phyloP scores from a whole-genome alignment of 371 early-diverging fungal genomes.

The Mucor saturninus region DNA sequence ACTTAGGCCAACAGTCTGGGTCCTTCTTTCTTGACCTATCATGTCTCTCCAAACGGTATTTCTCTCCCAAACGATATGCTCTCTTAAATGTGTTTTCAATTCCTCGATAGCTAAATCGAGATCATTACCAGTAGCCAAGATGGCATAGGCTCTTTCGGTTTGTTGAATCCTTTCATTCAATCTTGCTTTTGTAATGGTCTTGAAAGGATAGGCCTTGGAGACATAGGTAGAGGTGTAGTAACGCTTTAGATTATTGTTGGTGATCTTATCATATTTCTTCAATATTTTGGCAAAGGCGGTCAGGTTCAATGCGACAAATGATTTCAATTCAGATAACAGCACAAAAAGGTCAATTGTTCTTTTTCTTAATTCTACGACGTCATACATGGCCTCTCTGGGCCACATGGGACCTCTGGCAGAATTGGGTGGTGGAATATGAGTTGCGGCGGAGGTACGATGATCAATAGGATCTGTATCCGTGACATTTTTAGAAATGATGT shows the following conservation, averaged over 20 bases:
- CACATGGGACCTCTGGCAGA: slow-evolving; percentile 14
- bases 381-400: slow-evolving; percentile 37
- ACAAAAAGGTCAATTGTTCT: slow-evolving; percentile 75
- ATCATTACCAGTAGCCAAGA: slow-evolving; percentile 55
- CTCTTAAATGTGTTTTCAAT: slow-evolving; percentile 82
- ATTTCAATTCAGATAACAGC: slow-evolving; percentile 81
- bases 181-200: slow-evolving; percentile 54
- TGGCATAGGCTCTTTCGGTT: slow-evolving; percentile 63
- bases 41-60: slow-evolving; percentile 98
- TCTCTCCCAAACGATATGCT: slow-evolving; percentile 94
- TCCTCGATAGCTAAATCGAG: slow-evolving; percentile 71
- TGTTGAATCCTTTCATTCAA: slow-evolving; percentile 68
- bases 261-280: slow-evolving; percentile 96
- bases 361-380: slow-evolving; percentile 49
- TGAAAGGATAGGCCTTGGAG: slow-evolving; percentile 68
- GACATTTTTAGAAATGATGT: slow-evolving; percentile 45
- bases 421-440: slow-evolving; percentile 11
- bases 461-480: slow-evolving; percentile 35
- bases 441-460: background rate
- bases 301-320: slow-evolving; percentile 90
- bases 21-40: slow-evolving; percentile 89
- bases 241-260: slow-evolving; percentile 63
- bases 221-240: slow-evolving; percentile 56
- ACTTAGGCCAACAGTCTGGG: slow-evolving; percentile 67
- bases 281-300: slow-evolving; percentile 96